Evolutionary conservation across 139 green algal genomes (phyloP).

Genomic region (Gonium pectorale): DNA sequence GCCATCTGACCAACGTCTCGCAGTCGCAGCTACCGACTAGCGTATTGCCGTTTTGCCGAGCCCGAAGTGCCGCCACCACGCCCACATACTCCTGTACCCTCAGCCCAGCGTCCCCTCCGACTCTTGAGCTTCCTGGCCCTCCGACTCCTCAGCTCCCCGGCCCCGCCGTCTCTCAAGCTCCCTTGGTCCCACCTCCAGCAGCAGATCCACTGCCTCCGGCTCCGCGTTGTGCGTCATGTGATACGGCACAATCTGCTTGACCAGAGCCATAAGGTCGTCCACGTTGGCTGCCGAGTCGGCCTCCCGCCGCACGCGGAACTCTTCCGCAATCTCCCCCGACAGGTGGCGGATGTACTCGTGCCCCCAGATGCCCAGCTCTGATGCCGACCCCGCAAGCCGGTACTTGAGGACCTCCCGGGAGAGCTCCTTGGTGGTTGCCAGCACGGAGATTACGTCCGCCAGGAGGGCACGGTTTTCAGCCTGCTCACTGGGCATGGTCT

Average conservation of each 20-base stretch:
- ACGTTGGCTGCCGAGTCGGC: neutral
- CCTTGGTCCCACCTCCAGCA: conserved; percentile 96
- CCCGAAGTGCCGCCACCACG: too few species aligned
- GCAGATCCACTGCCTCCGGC: conserved; percentile 97
- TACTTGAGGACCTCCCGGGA: conserved; percentile 89
- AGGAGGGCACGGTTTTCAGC: conserved; percentile 69
- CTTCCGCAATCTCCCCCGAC: conserved; percentile 88
- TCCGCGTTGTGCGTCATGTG: conserved; percentile 98
- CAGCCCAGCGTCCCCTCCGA: too few species aligned
- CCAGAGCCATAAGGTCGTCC: conserved; percentile 90
- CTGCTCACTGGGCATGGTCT: conserved; percentile 59
- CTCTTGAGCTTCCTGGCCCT: too few species aligned
- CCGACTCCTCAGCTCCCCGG: too few species aligned
- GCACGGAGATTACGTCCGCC: conserved; percentile 95
- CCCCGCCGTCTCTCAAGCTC: too few species aligned
- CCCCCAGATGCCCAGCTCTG: conserved; percentile 82
- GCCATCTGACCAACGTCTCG: too few species aligned
- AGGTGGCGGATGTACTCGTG: conserved; percentile 98
- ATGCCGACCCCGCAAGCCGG: conserved; percentile 63
- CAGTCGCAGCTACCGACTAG: too few species aligned
- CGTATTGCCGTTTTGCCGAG: too few species aligned
- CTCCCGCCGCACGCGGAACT: conserved; percentile 73
- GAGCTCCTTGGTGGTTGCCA: conserved; percentile 92
- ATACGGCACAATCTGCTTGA: conserved; percentile 95
- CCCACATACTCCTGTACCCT: too few species aligned